A percentile compares a stretch with the other conserved stretches of the same genome.
These are phyloP conservation scores for Xylariaceae sp. DNA, from an alignment of 2,329 filamentous ascomycete genomes.

Conservation along the genomic window DNA sequence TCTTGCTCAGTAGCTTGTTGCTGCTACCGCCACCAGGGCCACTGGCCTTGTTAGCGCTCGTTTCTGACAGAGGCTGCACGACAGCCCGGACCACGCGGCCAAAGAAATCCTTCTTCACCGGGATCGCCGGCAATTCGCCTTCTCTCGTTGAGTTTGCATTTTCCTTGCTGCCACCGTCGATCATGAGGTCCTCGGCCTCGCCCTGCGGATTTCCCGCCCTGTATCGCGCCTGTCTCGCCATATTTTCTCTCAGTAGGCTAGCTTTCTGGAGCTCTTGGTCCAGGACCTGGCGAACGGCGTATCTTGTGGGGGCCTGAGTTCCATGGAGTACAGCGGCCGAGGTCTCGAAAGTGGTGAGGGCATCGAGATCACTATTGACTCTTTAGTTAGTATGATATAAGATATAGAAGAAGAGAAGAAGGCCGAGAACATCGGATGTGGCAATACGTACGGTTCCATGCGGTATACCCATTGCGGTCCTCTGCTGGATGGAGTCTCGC, in stretches of 20 bases:
- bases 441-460: conserved; percentile 84
- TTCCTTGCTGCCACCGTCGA: conserved; percentile 37
- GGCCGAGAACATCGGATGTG: too few species aligned
- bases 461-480: conserved; percentile 78
- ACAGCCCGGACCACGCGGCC: conserved; percentile 32
- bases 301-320: conserved; percentile 71
- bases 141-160: conserved; percentile 26
- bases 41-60: conserved; percentile 36
- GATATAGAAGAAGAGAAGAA: too few species aligned
- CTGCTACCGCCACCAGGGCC: too few species aligned
- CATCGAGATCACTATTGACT: conserved; percentile 60
- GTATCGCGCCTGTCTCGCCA: conserved; percentile 61
- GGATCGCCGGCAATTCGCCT: conserved; percentile 22
- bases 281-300: conserved; percentile 85
- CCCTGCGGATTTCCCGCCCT: conserved; percentile 40
- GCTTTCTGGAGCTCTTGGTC: conserved; percentile 84
- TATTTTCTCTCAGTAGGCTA: conserved; percentile 58
- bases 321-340: conserved; percentile 47
- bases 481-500: conserved; percentile 52
- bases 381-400: conserved; percentile 9
- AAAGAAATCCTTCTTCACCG: conserved; percentile 38
- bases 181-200: conserved; percentile 20
- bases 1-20: conserved; percentile 27
- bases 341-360: conserved; percentile 69
- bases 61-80: conserved; percentile 31